Evolutionary conservation across 2,329 filamentous ascomycete genomes (phyloP), one percentile per base, ranked within the genome.

Genomic region (Juglanconis sp.): DNA sequence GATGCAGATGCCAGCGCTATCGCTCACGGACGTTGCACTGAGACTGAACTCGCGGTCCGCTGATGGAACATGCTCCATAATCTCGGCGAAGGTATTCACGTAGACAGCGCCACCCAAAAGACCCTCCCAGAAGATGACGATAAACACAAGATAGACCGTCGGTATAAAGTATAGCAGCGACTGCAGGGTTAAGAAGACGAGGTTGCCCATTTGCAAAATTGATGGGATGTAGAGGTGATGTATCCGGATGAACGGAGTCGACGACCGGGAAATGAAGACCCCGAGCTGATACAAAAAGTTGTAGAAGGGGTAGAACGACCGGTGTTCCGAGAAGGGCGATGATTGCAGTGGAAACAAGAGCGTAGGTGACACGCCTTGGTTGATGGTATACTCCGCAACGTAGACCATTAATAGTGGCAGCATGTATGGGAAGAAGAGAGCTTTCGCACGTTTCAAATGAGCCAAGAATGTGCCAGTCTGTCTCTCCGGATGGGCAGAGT

Each of bases 371-470:
- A 98, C 92, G 40, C 93, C 94, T 77, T 96, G 93, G 76, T 98
- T 98, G 74, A 98, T 97, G 58, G 91, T 96, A 73, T 99, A 99
- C 77, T 99, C 95, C 59, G 93, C 92, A 40, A 98, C 84, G 72
- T 97, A 99, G 35, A 99, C 95, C 15, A 98, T 78, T 38, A 98
- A 81, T 13, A 99, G 81, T 0, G 95, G 95, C 3, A 96, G 81
- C 92, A 99, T 98, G 73, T 88, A 88, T 0, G 86, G 86, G 49
- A 96, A 78, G 70, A 97, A 88, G 1, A 98, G 79, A 0, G 81
- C 79, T 63, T 77, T 82, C 0, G 89, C 85, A 4, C 91, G 87
- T n/a, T 76, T 77, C 38, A 98, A 73, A 59, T 87, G 84, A n/a
- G 72, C 68, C 13, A 65, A 63, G 30, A 87, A 72, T 0, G 73